These are phyloP conservation scores for Colletotrichum sp. DNA, from an alignment of 2,329 filamentous ascomycete species.

Conservation along the genomic window DNA sequence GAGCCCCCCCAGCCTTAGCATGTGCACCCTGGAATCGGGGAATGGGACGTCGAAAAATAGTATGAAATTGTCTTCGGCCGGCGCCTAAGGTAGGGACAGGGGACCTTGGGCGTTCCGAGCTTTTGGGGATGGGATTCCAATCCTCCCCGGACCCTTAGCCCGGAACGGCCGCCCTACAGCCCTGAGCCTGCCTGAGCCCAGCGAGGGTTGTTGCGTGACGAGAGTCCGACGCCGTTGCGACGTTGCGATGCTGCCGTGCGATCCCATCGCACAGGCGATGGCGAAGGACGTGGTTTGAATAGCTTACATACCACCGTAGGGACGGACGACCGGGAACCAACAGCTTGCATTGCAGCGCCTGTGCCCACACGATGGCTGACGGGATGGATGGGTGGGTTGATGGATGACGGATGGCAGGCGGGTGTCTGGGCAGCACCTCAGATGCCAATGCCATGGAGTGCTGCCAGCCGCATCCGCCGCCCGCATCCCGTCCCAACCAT, in stretches of 20 bases:
- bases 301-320: background rate
- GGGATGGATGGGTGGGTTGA: background rate
- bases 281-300: background rate
- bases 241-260: background rate
- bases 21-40: background rate
- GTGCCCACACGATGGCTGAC: background rate
- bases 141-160: conserved; percentile 6
- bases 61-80: background rate
- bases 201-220: background rate
- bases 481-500: conserved; percentile 1
- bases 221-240: background rate
- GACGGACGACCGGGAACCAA: background rate
- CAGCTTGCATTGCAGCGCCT: background rate
- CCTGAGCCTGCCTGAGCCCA: background rate
- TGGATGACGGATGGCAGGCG: background rate
- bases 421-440: background rate
- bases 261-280: background rate
- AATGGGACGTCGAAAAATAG: conserved; percentile 16
- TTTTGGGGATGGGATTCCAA: conserved; percentile 12
- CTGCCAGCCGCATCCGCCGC: background rate
- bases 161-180: conserved; percentile 17
- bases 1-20: background rate
- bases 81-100: conserved; percentile 13
- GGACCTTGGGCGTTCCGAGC: conserved; percentile 4
- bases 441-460: background rate